phyloP scores from a whole-genome alignment of 2,329 filamentous ascomycete genomes.

The Hypoxylon sp. region DNA sequence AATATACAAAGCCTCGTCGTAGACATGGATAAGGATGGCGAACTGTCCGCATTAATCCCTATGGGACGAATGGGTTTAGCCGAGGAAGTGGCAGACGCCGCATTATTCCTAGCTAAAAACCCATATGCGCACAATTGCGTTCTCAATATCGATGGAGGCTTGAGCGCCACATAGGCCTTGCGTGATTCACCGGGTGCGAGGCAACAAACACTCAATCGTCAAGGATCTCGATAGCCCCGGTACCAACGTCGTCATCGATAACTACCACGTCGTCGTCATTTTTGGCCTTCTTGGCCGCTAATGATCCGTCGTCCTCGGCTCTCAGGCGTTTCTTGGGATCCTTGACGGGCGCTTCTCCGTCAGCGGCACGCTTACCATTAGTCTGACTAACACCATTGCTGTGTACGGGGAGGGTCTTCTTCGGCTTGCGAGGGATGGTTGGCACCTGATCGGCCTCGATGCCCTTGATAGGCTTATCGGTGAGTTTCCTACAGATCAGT shows the following conservation, averaged over 20 bases:
- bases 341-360: slow-evolving; percentile 54
- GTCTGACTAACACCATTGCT: slow-evolving; percentile 56
- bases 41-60: slow-evolving; percentile 68
- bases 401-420: slow-evolving; percentile 55
- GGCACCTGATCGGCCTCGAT: slow-evolving; percentile 58
- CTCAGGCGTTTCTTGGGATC: slow-evolving; percentile 61
- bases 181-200: slow-evolving; percentile 35
- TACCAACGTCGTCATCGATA: slow-evolving; percentile 62
- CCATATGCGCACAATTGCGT: slow-evolving; percentile 89
- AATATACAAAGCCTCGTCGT: slow-evolving; percentile 55
- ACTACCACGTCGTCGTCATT: slow-evolving; percentile 60
- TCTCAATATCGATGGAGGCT: slow-evolving; percentile 85
- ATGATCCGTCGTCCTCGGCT: slow-evolving; percentile 58
- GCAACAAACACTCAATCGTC: slow-evolving; percentile 62
- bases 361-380: slow-evolving; percentile 58
- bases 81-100: slow-evolving; percentile 84
- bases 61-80: slow-evolving; percentile 73
- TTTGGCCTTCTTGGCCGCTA: slow-evolving; percentile 60
- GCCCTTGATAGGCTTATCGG: slow-evolving; percentile 68
- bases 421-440: slow-evolving; percentile 67
- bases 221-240: slow-evolving; percentile 75
- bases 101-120: slow-evolving; percentile 81
- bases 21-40: slow-evolving; percentile 48
- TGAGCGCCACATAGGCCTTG: slow-evolving; percentile 72
- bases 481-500: slow-evolving; percentile 55